phyloP scores from a whole-genome alignment of 164 flowering plant species.

The Chloranthus sessilifolius region DNA sequence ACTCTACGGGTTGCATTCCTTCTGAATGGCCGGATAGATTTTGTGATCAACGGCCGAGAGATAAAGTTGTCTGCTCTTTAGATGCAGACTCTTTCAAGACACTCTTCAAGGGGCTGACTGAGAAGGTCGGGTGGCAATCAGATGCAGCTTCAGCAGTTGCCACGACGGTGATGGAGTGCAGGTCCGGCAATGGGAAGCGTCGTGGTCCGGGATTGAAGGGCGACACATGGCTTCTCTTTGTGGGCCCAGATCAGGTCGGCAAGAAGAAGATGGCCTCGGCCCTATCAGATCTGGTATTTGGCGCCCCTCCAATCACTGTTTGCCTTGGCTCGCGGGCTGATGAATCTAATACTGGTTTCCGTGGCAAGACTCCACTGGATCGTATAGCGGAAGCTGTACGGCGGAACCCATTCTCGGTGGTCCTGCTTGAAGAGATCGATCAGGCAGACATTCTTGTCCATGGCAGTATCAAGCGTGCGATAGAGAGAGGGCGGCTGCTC shows the following conservation, averaged over 20 bases:
- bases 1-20: conserved; percentile 51
- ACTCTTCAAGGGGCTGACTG: conserved; percentile 67
- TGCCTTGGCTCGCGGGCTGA: conserved; percentile 50
- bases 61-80: conserved; percentile 30
- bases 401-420: conserved; percentile 72
- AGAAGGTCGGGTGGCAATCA: conserved; percentile 83
- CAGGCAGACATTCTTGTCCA: conserved; percentile 66
- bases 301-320: conserved; percentile 44
- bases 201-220: conserved; percentile 54
- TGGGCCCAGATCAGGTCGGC: conserved; percentile 83
- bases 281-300: conserved; percentile 59
- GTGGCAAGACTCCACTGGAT: conserved; percentile 83
- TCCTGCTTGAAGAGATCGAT: conserved; percentile 75
- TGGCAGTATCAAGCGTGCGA: conserved; percentile 71
- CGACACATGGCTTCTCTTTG: conserved; percentile 72
- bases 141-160: conserved; percentile 86
- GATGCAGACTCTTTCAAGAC: conserved; percentile 79
- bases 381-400: conserved; percentile 71
- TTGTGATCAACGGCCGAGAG: conserved; percentile 23
- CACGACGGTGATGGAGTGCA: conserved; percentile 53
- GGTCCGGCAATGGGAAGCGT: conserved; percentile 49
- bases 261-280: conserved; percentile 82
- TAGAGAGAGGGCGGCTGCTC: conserved; percentile 73
- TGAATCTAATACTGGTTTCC: conserved; percentile 38
- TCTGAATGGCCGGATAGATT: conserved; percentile 39